These are phyloP conservation scores for Scedosporium boydii DNA, from an alignment of 2,329 filamentous ascomycete species.

Conservation along the genomic window DNA sequence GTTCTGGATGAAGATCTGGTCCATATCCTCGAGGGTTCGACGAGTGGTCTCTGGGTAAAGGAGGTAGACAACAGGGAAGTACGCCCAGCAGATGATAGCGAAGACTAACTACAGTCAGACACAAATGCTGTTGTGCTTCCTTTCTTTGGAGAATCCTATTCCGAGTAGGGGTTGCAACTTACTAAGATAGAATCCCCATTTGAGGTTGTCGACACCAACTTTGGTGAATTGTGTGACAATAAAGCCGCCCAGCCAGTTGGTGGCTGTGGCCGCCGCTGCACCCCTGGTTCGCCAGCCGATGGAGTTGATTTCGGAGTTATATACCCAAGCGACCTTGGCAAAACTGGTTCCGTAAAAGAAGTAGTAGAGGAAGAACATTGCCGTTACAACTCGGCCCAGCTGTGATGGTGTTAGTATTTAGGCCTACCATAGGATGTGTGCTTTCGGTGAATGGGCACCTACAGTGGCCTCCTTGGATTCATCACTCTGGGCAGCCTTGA, in stretches of 20 bases:
- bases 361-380: constrained; percentile 34
- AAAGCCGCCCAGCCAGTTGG: constrained; percentile 34
- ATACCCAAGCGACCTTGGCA: constrained; percentile 30
- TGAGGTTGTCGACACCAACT: constrained; percentile 27
- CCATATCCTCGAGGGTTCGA: constrained; percentile 38
- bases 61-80: constrained; percentile 31
- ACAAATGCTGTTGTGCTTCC: neutral
- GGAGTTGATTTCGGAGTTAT: constrained; percentile 30
- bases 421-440: neutral
- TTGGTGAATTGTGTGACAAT: constrained; percentile 35
- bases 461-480: constrained; percentile 17
- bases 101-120: constrained; percentile 15
- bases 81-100: constrained; percentile 23
- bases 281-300: constrained; percentile 30
- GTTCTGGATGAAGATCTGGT: constrained; percentile 28
- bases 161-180: constrained; percentile 11
- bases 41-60: constrained; percentile 40
- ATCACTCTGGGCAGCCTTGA: constrained; percentile 22
- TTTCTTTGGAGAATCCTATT: neutral
- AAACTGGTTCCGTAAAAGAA: constrained; percentile 30
- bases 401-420: constrained; percentile 1
- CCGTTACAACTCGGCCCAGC: constrained; percentile 27
- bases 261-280: constrained; percentile 32
- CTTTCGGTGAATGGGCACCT: constrained; percentile 4
- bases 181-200: constrained; percentile 33